Evolutionary conservation across 805 yeast species (phyloP), one percentile per base, ranked within the genome.

Genomic region (Kuraishia piskuri): DNA sequence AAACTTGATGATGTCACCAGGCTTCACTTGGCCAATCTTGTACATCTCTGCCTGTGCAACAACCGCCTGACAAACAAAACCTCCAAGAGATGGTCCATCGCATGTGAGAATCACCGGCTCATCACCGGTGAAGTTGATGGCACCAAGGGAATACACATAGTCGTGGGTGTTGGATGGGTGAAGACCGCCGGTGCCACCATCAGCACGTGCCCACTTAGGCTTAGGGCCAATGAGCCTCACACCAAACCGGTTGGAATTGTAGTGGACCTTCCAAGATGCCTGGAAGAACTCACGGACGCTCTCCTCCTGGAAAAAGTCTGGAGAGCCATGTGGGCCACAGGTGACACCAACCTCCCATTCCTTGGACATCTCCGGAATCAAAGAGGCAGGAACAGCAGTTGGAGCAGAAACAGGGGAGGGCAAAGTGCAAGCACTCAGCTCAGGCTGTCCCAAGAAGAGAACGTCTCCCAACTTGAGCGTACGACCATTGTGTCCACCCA

Each of bases 151-250:
- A 68, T 92, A 92, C 52, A 92, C 98, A 65, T 92, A 94, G 73
- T 92, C 99, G 67, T 92, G 98, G 47, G 96, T 91, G 70, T 92
- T 92, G n/a, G 97, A 90, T 50, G 99, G 99, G 73, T 92, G 99
- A 64, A 92, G 76, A 54, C 99, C 99, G 55, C 94, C 99, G 63
- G 90, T 96, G 56, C 98, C 99, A 71, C 98, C 99, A 67, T 90
- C 96, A 9, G 78, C 68, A 73, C 99, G 82, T 12, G 97, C 97
- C 99, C 98, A 94, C 64, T 81, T 78, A 12, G 98, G 99, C 69
- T 90, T 92, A 54, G 98, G 98, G 48, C 97, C 97, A 59, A 87
- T 83, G 60, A 92, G 76, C 65, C 98, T 82, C 37, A 92, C 96
- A 67, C 99, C 99, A 69, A 92, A 92, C 68, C 99, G 81, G 72